Percentiles rank a stretch among this genome's conserved stretches.
Conservation (phyloP, 2,329 filamentous ascomycete genomes). For the Penicillium sp. region DNA sequence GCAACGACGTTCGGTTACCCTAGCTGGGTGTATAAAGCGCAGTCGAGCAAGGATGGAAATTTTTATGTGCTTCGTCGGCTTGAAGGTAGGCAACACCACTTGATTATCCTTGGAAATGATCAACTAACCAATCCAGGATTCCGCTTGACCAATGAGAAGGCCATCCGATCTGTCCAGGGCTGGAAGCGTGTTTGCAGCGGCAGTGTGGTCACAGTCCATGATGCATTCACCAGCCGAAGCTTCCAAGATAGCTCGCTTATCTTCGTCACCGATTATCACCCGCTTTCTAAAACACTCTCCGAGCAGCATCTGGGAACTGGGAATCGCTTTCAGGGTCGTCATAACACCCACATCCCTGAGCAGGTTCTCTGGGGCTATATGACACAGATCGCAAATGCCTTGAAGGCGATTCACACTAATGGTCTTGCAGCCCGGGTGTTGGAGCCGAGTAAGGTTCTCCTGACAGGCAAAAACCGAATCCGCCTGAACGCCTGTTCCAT, state of each 20-base stretch:
- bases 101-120: background rate
- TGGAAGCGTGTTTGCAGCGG: constrained; percentile 86
- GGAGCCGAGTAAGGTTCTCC: constrained; percentile 81
- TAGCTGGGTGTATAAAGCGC: constrained; percentile 94
- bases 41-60: constrained; percentile 82
- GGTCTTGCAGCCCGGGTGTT: constrained; percentile 84
- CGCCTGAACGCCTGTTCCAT: constrained; percentile 86
- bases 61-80: constrained; percentile 85
- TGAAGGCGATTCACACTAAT: constrained; percentile 79
- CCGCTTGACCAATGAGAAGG: constrained; percentile 82
- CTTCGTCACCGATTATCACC: constrained; percentile 91
- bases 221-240: constrained; percentile 88
- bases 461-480: constrained; percentile 88
- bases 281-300: constrained; percentile 82
- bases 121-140: constrained; percentile 60
- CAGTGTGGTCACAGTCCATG: constrained; percentile 80
- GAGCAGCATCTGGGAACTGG: constrained; percentile 65
- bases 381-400: constrained; percentile 82
- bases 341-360: constrained; percentile 62
- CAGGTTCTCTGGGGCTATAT: constrained; percentile 87
- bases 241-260: constrained; percentile 95
- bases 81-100: constrained; percentile 59
- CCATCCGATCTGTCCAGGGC: constrained; percentile 79
- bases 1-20: constrained; percentile 79
- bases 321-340: constrained; percentile 44